Percentiles rank a stretch among this genome's conserved stretches.
These are phyloP conservation scores for Aspergillus nidulans DNA, from an alignment of 495 filamentous ascomycete species.

Conservation along the genomic window DNA sequence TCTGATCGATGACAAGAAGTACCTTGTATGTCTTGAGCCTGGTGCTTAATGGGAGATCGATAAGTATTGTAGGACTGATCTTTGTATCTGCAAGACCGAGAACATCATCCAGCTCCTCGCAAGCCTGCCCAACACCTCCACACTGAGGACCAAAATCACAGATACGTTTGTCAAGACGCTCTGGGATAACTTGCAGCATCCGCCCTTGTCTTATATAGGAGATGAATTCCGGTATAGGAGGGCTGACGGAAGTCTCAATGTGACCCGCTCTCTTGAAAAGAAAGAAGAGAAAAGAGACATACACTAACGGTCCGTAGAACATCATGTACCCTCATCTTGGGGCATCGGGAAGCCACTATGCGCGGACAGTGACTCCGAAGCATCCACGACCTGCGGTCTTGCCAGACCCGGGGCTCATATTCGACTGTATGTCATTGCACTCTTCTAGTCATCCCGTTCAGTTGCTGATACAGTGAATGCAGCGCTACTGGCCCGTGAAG, in stretches of 20 bases:
- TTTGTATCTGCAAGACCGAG: conserved; percentile 10
- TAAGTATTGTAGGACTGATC: neutral
- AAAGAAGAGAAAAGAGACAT: too few relatives aligned
- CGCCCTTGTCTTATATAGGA: conserved; percentile 54
- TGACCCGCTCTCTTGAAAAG: neutral
- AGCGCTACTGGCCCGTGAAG: conserved; percentile 50
- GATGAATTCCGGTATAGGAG: conserved; percentile 52
- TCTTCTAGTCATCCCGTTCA: neutral
- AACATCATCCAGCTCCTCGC: conserved; percentile 9
- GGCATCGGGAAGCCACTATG: conserved; percentile 47
- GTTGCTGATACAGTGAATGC: neutral
- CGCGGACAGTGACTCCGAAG: conserved; percentile 53
- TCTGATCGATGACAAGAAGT: conserved; percentile 13
- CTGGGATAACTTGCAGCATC: conserved; percentile 59
- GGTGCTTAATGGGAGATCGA: too few relatives aligned
- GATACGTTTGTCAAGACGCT: conserved; percentile 49
- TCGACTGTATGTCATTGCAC: conserved; percentile 43
- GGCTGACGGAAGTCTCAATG: conserved; percentile 56
- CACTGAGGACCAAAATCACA: conserved; percentile 41
- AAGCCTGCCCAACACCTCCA: conserved; percentile 39
- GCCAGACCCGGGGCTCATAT: conserved; percentile 65
- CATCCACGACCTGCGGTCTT: conserved; percentile 50
- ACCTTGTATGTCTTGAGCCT: conserved; percentile 3
- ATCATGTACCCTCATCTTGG: conserved; percentile 55
- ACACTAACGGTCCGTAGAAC: conserved; percentile 21